Evolutionary conservation across 1,139 yeast genomes (phyloP).

Genomic region (Yamadazyma dushanensis): DNA sequence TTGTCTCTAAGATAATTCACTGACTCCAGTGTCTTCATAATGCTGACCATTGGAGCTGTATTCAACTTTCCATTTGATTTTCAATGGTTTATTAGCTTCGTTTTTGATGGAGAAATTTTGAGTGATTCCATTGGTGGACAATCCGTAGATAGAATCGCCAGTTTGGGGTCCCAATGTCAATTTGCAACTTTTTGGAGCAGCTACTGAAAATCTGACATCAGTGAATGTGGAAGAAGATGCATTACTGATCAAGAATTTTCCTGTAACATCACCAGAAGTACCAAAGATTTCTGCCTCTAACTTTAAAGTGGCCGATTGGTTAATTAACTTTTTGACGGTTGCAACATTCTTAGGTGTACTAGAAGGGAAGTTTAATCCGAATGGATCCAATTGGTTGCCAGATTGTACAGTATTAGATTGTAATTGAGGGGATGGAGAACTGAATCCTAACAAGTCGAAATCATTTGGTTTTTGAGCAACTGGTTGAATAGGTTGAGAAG

Average conservation of each 20-base stretch:
- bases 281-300: slow-evolving; percentile 42
- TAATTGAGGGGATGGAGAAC: slow-evolving; percentile 49
- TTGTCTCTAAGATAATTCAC: slow-evolving; percentile 21
- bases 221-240: slow-evolving; percentile 28
- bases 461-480: slow-evolving; percentile 18
- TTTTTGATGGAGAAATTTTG: slow-evolving; percentile 64
- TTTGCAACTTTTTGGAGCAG: slow-evolving; percentile 76
- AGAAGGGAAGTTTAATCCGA: slow-evolving; percentile 48
- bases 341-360: slow-evolving; percentile 35
- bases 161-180: slow-evolving; percentile 72
- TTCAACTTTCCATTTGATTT: slow-evolving; percentile 79
- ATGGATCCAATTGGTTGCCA: slow-evolving; percentile 44
- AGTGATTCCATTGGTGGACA: slow-evolving; percentile 52
- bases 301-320: slow-evolving; percentile 50
- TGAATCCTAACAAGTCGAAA: slow-evolving; percentile 45
- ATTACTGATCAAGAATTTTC: slow-evolving; percentile 47
- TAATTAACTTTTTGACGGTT: slow-evolving; percentile 27
- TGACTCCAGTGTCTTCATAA: slow-evolving; percentile 59
- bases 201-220: slow-evolving; percentile 67
- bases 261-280: slow-evolving; percentile 32
- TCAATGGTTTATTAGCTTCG: slow-evolving; percentile 50
- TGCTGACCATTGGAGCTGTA: slow-evolving; percentile 50
- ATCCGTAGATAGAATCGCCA: slow-evolving; percentile 52
- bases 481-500: slow-evolving; percentile 11
- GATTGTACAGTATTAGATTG: slow-evolving; percentile 35